These are phyloP conservation scores for Cytospora mali DNA, from an alignment of 2,329 filamentous ascomycete species.

Conservation along the genomic window DNA sequence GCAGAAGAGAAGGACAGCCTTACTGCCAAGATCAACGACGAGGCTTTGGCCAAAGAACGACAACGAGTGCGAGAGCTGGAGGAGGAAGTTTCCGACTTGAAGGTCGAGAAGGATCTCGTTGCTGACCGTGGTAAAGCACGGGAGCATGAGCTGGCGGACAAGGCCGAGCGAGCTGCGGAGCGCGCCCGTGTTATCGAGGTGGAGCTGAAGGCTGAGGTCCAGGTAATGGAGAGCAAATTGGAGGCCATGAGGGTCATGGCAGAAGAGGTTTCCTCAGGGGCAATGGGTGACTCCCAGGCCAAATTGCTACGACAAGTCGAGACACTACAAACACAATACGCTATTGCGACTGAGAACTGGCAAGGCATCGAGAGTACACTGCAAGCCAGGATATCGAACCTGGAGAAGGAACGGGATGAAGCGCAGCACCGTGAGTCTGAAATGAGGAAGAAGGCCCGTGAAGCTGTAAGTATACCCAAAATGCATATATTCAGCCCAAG, in stretches of 20 bases:
- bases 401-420: slow-evolving; percentile 93
- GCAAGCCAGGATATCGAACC: slow-evolving; percentile 70
- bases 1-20: slow-evolving; percentile 67
- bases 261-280: slow-evolving; percentile 86
- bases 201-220: slow-evolving; percentile 77
- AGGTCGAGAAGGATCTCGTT: slow-evolving; percentile 76
- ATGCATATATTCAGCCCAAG: neutral
- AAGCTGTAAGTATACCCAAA: slow-evolving; percentile 63
- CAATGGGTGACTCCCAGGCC: slow-evolving; percentile 79
- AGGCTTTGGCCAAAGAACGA: slow-evolving; percentile 69
- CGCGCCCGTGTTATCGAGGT: slow-evolving; percentile 68
- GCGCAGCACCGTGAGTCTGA: slow-evolving; percentile 81
- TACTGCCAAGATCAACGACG: slow-evolving; percentile 66
- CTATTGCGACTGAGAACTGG: slow-evolving; percentile 95
- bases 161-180: slow-evolving; percentile 72
- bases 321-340: slow-evolving; percentile 92
- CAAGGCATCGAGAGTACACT: slow-evolving; percentile 91
- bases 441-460: slow-evolving; percentile 84
- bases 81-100: slow-evolving; percentile 63
- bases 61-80: slow-evolving; percentile 55
- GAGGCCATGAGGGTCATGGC: slow-evolving; percentile 83
- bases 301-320: slow-evolving; percentile 94
- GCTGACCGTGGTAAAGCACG: slow-evolving; percentile 69
- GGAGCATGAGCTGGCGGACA: slow-evolving; percentile 71
- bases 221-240: slow-evolving; percentile 83